phyloP scores from a whole-genome alignment of 768 basidiomycete species.

The Mycena sanguinolenta region DNA sequence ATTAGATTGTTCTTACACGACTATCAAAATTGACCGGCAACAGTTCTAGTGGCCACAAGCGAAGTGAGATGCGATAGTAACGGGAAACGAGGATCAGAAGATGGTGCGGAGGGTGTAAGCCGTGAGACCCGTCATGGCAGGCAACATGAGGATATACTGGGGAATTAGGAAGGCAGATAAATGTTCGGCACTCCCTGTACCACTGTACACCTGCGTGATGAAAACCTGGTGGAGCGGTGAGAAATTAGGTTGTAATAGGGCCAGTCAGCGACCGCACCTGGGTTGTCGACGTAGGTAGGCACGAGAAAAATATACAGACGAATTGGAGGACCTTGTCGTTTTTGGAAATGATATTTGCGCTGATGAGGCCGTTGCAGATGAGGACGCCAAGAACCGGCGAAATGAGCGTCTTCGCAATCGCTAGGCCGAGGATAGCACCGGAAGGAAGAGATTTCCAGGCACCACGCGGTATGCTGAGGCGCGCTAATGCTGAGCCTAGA shows the following conservation, averaged over 20 bases:
- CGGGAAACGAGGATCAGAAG: conserved; percentile 47
- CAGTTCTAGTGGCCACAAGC: not conserved
- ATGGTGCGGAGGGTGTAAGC: conserved; percentile 60
- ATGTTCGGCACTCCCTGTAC: conserved; percentile 73
- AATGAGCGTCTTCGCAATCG: conserved; percentile 58
- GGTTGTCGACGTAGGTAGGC: conserved; percentile 71
- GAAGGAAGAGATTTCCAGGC: conserved; percentile 53
- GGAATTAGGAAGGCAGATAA: conserved; percentile 74
- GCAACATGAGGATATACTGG: conserved; percentile 67
- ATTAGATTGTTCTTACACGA: too few species aligned
- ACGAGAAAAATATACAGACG: conserved; percentile 64
- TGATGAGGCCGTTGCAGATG: conserved; percentile 56
- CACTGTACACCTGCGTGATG: conserved; percentile 76
- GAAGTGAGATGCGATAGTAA: conserved; percentile 2
- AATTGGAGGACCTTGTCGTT: conserved; percentile 50
- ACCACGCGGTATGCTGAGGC: conserved; percentile 55
- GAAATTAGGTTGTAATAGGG: not conserved
- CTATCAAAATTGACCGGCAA: too few species aligned
- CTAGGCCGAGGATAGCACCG: conserved; percentile 57
- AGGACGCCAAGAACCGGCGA: conserved; percentile 64
- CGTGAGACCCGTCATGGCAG: conserved; percentile 63
- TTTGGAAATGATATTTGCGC: conserved; percentile 50
- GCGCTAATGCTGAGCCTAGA: conserved; percentile 71
- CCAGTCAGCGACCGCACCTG: conserved; percentile 52
- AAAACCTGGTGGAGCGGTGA: conserved; percentile 58